These are phyloP conservation scores for Zoysia japonica DNA, from an alignment of 176 grass and related monocot species.

Conservation along the genomic window DNA sequence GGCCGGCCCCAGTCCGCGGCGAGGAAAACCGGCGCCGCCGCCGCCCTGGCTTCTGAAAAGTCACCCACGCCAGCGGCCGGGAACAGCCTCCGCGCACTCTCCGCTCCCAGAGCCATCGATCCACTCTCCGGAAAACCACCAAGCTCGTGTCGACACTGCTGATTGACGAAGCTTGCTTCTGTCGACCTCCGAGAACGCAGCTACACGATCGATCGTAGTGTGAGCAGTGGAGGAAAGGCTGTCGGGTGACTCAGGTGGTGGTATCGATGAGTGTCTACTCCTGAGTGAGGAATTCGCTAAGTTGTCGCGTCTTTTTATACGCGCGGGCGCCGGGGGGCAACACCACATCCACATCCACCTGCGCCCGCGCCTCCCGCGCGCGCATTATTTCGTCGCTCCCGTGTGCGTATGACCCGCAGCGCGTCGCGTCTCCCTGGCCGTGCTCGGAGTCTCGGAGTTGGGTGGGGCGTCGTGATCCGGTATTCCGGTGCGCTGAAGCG, in stretches of 20 bases:
- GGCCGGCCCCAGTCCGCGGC: neutral
- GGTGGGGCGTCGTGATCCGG: neutral
- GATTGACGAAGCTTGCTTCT: neutral
- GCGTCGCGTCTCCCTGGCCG: neutral
- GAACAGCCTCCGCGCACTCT: neutral
- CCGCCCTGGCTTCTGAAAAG: neutral
- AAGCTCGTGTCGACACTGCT: too few species aligned
- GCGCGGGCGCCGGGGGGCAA: neutral
- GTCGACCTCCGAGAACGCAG: neutral
- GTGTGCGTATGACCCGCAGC: neutral
- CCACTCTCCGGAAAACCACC: too few species aligned
- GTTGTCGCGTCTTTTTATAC: neutral
- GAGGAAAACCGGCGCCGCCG: neutral
- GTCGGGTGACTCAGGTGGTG: neutral
- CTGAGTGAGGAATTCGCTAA: neutral
- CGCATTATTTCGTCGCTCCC: neutral
- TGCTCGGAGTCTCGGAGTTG: neutral
- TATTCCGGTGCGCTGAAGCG: neutral
- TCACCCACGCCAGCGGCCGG: neutral
- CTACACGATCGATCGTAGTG: neutral
- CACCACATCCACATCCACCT: neutral
- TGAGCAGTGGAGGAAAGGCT: neutral
- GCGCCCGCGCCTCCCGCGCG: neutral
- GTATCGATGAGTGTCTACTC: neutral
- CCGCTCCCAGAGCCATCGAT: slow-evolving; percentile 21